Percentiles rank a stretch among this genome's conserved stretches.
Conservation (phyloP, 2,329 filamentous ascomycete genomes). For the Aquanectria penicillioides region DNA sequence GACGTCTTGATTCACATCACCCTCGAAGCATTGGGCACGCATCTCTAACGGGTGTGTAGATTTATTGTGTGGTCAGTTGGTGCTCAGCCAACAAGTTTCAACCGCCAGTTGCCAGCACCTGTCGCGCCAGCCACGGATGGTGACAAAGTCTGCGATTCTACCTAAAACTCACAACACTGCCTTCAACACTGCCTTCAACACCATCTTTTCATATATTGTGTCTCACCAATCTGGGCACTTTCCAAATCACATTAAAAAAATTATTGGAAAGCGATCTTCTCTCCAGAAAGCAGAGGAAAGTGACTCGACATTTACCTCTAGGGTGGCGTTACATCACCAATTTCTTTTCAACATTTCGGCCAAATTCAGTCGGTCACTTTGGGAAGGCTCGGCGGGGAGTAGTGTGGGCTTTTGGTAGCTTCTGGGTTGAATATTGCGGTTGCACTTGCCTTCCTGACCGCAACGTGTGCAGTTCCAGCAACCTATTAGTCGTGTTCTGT, state of each 20-base stretch:
- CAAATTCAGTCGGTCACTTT: neutral
- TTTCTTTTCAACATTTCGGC: neutral
- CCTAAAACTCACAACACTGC: no score
- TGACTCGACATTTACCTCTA: neutral
- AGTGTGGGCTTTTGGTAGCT: constrained; percentile 9
- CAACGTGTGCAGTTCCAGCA: no score
- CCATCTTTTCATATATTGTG: no score
- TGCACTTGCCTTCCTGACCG: constrained; percentile 25
- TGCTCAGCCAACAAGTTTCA: constrained; percentile 16
- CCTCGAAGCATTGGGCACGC: constrained; percentile 1
- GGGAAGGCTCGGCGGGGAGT: constrained; percentile 15
- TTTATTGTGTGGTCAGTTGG: neutral
- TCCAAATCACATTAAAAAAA: neutral
- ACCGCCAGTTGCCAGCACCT: constrained; percentile 33
- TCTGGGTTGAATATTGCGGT: constrained; percentile 22
- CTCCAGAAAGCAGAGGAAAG: neutral
- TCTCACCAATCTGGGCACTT: no score
- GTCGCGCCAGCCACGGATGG: no score
- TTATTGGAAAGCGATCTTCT: neutral
- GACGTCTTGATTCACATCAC: no score
- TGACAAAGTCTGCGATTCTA: no score
- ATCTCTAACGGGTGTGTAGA: neutral
- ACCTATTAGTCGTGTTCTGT: no score
- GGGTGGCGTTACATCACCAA: neutral
- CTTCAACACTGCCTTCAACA: no score